Evolutionary conservation across 805 yeast species (phyloP).

Genomic region (Metschnikowia koreensis): DNA sequence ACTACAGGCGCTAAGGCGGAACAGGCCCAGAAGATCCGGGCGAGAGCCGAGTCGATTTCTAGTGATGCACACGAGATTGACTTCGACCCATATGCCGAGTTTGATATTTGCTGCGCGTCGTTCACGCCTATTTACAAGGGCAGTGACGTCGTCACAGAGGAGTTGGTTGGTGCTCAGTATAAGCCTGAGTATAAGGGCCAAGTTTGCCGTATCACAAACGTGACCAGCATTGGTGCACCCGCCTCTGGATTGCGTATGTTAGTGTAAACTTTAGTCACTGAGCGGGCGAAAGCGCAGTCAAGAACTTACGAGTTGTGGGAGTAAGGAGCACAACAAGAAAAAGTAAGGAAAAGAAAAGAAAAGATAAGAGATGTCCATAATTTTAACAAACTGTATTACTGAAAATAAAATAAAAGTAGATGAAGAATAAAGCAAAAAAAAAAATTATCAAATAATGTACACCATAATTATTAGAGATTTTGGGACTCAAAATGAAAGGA

Average conservation of each 20-base stretch:
- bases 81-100: slow-evolving; percentile 88
- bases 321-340: no score
- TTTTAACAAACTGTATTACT: no score
- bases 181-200: slow-evolving; percentile 75
- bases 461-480: no score
- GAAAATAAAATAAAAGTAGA: no score
- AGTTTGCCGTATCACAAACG: slow-evolving; percentile 68
- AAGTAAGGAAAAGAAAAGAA: no score
- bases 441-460: no score
- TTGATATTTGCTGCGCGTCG: slow-evolving; percentile 84
- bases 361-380: no score
- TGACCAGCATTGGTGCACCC: slow-evolving; percentile 84
- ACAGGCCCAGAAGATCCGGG: slow-evolving; percentile 79
- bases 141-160: slow-evolving; percentile 65
- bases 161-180: slow-evolving; percentile 87
- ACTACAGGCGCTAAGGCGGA: slow-evolving; percentile 80
- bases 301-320: no score
- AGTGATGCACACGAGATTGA: slow-evolving; percentile 87
- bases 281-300: no score
- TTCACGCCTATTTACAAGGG: slow-evolving; percentile 87
- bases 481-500: no score
- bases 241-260: slow-evolving; percentile 80
- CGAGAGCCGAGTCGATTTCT: slow-evolving; percentile 74
- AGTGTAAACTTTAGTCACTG: slow-evolving; percentile 10
- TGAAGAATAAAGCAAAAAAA: no score